phyloP scores from a whole-genome alignment of 768 basidiomycete species.

The Symmetrospora coprosmae region DNA sequence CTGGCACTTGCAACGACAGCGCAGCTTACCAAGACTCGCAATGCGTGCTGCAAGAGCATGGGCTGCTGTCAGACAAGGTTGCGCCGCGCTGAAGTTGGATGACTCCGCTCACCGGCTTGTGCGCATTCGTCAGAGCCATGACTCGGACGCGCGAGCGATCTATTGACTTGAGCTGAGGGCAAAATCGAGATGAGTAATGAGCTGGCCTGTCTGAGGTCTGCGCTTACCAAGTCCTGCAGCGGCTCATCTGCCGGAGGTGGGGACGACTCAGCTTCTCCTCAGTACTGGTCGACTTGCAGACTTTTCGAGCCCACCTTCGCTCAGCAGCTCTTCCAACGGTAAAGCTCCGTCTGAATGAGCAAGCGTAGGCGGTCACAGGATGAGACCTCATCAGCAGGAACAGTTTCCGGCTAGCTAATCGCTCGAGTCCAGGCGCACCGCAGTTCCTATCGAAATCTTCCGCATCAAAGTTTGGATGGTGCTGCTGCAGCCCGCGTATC shows the following conservation, averaged over 20 bases:
- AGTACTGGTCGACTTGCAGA: too few relatives aligned
- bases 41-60: neutral
- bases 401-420: too few relatives aligned
- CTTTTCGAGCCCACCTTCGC: neutral
- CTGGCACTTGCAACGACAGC: too few relatives aligned
- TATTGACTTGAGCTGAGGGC: neutral
- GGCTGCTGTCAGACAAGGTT: neutral
- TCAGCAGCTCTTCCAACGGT: slow-evolving; percentile 11
- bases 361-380: too few relatives aligned
- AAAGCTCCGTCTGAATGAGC: slow-evolving; percentile 8
- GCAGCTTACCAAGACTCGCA: neutral
- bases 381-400: too few relatives aligned
- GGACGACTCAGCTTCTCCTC: too few relatives aligned
- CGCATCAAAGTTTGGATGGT: slow-evolving; percentile 15
- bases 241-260: neutral
- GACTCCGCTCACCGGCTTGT: slow-evolving; percentile 12
- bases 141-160: slow-evolving; percentile 10
- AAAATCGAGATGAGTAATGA: neutral
- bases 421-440: neutral
- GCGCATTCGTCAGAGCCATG: slow-evolving; percentile 16
- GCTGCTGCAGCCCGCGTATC: slow-evolving; percentile 11
- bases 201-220: neutral
- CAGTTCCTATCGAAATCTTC: slow-evolving; percentile 10
- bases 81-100: too few relatives aligned
- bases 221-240: slow-evolving; percentile 6